A percentile compares a stretch with the other conserved stretches of the same genome.
Evolutionary conservation across 208 protist genomes (phyloP).

Genomic region (Acanthamoeba healyi): DNA sequence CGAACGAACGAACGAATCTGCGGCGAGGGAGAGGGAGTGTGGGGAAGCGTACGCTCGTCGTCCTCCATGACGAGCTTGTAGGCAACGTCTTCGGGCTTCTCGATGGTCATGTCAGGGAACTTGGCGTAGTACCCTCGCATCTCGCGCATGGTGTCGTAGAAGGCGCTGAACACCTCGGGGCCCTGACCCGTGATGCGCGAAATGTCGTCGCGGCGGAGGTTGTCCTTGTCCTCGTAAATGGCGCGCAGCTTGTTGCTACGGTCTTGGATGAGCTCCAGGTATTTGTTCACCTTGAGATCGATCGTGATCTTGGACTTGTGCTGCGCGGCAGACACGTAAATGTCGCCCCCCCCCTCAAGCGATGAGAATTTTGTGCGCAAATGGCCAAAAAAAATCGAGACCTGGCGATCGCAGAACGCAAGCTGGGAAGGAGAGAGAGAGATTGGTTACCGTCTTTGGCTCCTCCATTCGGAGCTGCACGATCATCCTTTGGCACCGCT

Average conservation of each 20-base stretch:
- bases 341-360: too few species aligned
- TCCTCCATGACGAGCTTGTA: constrained; percentile 59
- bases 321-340: neutral
- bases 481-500: neutral
- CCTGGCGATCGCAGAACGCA: neutral
- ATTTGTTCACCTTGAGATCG: constrained; percentile 42
- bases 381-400: neutral
- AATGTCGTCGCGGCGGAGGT: constrained; percentile 28
- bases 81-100: constrained; percentile 56
- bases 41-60: constrained; percentile 24
- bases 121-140: constrained; percentile 45
- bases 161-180: constrained; percentile 58
- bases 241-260: constrained; percentile 44
- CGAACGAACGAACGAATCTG: neutral
- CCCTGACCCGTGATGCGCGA: constrained; percentile 19
- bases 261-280: constrained; percentile 39
- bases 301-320: constrained; percentile 10
- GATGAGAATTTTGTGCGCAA: too few species aligned
- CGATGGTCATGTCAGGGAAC: constrained; percentile 52
- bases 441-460: neutral
- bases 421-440: neutral
- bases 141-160: constrained; percentile 60
- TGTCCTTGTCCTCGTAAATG: constrained; percentile 49
- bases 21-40: neutral
- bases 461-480: constrained; percentile 7